A percentile compares a stretch with the other conserved stretches of the same genome.
Evolutionary conservation across 306 rosid genomes (phyloP).

Genomic region (Vachellia pachyceras): DNA sequence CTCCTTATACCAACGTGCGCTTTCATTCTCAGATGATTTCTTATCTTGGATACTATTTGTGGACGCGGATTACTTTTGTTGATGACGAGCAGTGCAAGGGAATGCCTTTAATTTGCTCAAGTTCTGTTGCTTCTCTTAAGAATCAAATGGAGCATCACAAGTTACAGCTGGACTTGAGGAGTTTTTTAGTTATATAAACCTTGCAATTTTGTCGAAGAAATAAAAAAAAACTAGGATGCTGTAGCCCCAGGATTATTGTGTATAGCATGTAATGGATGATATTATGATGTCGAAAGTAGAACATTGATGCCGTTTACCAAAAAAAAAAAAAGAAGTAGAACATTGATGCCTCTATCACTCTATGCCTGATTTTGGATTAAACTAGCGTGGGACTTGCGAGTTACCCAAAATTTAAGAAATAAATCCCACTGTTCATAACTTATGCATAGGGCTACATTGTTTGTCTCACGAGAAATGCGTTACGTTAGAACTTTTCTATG

Average conservation of each 20-base stretch:
- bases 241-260: neutral
- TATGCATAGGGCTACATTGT: no score
- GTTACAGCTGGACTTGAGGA: neutral
- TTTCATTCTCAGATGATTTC: slow-evolving; percentile 12
- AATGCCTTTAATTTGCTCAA: neutral
- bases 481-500: no score
- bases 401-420: no score
- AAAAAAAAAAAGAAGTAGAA: no score
- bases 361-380: no score
- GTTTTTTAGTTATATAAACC: neutral
- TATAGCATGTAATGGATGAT: neutral
- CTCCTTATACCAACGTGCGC: neutral
- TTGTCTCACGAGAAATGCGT: neutral
- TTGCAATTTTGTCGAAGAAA: neutral
- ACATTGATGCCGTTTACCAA: no score
- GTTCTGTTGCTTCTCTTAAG: neutral
- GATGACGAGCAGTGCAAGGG: slow-evolving; percentile 19
- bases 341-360: no score
- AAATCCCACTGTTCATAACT: no score
- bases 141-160: slow-evolving; percentile 25
- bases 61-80: no score
- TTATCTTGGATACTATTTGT: neutral
- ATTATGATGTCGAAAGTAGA: neutral
- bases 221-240: neutral
- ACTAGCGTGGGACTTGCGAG: neutral